Evolutionary conservation across 1,284 basidiomycete species (phyloP).

Genomic region (Entoloma clypeatum): DNA sequence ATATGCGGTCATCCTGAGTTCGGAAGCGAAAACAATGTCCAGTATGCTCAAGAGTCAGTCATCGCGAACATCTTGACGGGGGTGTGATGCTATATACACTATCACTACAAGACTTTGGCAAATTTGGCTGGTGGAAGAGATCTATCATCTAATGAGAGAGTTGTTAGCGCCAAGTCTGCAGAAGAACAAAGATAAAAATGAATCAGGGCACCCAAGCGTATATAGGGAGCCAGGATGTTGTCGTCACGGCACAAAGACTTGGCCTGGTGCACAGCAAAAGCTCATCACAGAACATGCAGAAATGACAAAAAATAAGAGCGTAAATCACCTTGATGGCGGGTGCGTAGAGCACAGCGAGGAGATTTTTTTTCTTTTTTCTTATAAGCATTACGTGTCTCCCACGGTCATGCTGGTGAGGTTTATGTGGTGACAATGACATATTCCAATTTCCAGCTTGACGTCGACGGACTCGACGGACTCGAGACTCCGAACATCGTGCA

Average conservation of each 20-base stretch:
- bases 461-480: too few species aligned
- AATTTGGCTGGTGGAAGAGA: not conserved
- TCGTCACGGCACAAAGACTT: slow-evolving; percentile 43
- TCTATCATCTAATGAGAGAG: not conserved
- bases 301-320: slow-evolving; percentile 13
- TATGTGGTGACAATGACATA: too few species aligned
- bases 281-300: slow-evolving; percentile 30
- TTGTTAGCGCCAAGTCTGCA: slow-evolving; percentile 1
- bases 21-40: slow-evolving; percentile 28
- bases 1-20: slow-evolving; percentile 46
- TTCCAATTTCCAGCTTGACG: too few species aligned
- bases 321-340: slow-evolving; percentile 21
- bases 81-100: too few species aligned
- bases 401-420: too few species aligned
- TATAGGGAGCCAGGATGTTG: slow-evolving; percentile 40
- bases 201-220: slow-evolving; percentile 49
- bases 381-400: too few species aligned
- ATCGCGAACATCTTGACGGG: too few species aligned
- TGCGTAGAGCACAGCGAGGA: slow-evolving; percentile 1
- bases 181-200: slow-evolving; percentile 15
- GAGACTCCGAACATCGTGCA: too few species aligned
- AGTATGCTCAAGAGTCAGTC: slow-evolving; percentile 22
- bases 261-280: slow-evolving; percentile 53
- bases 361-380: too few species aligned
- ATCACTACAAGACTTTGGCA: too few species aligned